A percentile compares a stretch with the other conserved stretches of the same genome.
These are phyloP conservation scores for Phoma sp. DNA, from an alignment of 2,329 filamentous ascomycete species.

Conservation along the genomic window DNA sequence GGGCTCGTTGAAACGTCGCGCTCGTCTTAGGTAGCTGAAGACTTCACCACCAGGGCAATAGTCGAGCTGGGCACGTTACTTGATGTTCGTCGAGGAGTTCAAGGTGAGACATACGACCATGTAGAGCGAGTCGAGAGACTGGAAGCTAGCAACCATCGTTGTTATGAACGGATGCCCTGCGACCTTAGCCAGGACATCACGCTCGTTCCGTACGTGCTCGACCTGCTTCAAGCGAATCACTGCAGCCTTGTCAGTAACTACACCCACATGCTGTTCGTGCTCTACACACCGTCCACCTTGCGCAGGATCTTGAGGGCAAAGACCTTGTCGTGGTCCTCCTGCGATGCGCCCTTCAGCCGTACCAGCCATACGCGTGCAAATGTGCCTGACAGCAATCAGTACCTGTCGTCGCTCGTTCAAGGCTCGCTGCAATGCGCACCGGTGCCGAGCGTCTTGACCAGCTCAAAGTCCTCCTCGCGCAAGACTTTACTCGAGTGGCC, in stretches of 20 bases:
- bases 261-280: neutral
- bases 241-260: slow-evolving; percentile 30
- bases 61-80: slow-evolving; percentile 62
- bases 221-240: slow-evolving; percentile 85
- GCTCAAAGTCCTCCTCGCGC: slow-evolving; percentile 67
- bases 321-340: slow-evolving; percentile 67
- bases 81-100: neutral
- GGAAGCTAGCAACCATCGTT: slow-evolving; percentile 76
- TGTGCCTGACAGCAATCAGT: slow-evolving; percentile 61
- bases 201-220: slow-evolving; percentile 85
- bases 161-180: slow-evolving; percentile 86
- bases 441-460: slow-evolving; percentile 78
- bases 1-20: slow-evolving; percentile 77
- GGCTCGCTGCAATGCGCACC: slow-evolving; percentile 54
- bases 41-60: slow-evolving; percentile 85
- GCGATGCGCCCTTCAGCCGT: slow-evolving; percentile 61
- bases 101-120: slow-evolving; percentile 63
- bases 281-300: slow-evolving; percentile 56
- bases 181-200: slow-evolving; percentile 76
- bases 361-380: slow-evolving; percentile 85
- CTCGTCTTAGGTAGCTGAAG: slow-evolving; percentile 80
- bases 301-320: slow-evolving; percentile 82
- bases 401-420: neutral
- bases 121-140: slow-evolving; percentile 78
- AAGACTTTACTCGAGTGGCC: slow-evolving; percentile 56